phyloP scores from a whole-genome alignment of 2,329 filamentous ascomycete genomes.

The Colletotrichum sp. region DNA sequence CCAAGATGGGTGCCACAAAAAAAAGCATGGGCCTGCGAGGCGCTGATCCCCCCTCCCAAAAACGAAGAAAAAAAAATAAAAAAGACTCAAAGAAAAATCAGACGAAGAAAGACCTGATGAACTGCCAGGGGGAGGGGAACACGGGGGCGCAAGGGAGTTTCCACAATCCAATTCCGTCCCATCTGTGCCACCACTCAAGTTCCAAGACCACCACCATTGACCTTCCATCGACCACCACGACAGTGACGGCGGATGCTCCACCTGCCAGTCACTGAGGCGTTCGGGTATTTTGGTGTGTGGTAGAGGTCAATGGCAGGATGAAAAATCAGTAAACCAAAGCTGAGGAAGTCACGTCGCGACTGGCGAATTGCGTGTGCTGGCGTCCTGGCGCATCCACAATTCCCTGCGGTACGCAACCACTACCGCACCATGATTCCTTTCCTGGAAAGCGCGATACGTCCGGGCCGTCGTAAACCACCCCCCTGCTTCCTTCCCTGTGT shows the following conservation, averaged over 20 bases:
- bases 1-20: conserved; percentile 3
- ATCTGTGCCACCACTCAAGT: background rate
- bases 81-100: background rate
- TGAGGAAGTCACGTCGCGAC: background rate
- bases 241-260: background rate
- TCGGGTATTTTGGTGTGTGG: background rate
- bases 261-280: background rate
- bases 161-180: background rate
- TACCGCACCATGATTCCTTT: conserved; percentile 9
- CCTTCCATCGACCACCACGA: background rate
- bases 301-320: background rate
- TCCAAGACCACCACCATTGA: background rate
- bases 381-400: background rate
- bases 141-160: background rate
- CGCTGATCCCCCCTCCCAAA: background rate
- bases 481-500: background rate
- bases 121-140: background rate
- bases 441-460: conserved; percentile 15
- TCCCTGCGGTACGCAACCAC: background rate
- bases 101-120: conserved; percentile 11
- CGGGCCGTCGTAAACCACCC: background rate
- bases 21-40: conserved; percentile 6
- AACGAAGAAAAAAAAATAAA: background rate
- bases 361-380: background rate
- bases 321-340: background rate